phyloP scores from a whole-genome alignment of 176 grass and related monocot species.

The Aegilops longissima region DNA sequence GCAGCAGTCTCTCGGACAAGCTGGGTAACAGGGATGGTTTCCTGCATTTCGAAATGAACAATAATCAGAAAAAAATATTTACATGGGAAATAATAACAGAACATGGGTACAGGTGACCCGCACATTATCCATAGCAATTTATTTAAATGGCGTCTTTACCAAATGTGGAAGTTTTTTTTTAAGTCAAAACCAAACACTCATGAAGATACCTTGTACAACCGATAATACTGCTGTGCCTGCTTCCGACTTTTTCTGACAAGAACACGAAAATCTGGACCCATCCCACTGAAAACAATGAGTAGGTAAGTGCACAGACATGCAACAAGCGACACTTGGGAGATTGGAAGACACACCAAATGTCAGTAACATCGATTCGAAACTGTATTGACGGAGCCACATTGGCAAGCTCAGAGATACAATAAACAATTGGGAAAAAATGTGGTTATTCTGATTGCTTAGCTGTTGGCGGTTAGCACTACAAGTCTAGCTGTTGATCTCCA shows the following conservation, averaged over 20 bases:
- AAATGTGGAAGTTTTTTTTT: not conserved
- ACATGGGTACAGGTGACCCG: not conserved
- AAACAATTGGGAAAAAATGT: not conserved
- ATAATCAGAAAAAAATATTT: slow-evolving; percentile 21
- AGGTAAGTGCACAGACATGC: slow-evolving; percentile 11
- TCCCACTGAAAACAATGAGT: slow-evolving; percentile 62
- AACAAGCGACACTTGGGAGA: not conserved
- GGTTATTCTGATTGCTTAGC: slow-evolving; percentile 6
- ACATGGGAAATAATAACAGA: not conserved
- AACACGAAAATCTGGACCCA: slow-evolving; percentile 91
- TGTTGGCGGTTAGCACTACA: not conserved
- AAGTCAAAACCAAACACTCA: slow-evolving; percentile 13
- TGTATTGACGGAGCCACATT: not conserved
- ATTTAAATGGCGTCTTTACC: not conserved
- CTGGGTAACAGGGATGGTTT: slow-evolving; percentile 88
- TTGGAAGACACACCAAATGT: slow-evolving; percentile 12
- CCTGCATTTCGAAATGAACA: slow-evolving; percentile 46
- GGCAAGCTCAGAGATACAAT: not conserved
- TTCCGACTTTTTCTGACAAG: slow-evolving; percentile 86
- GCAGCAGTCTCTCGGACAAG: slow-evolving; percentile 96
- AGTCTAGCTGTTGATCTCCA: not conserved
- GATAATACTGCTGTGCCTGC: slow-evolving; percentile 83
- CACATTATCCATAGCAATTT: not conserved
- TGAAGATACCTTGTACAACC: slow-evolving; percentile 71
- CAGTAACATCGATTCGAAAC: not conserved